Percentiles rank a stretch among this genome's conserved stretches.
Conservation (phyloP, 2,329 filamentous ascomycete genomes). For the Hypomyces rosellus region DNA sequence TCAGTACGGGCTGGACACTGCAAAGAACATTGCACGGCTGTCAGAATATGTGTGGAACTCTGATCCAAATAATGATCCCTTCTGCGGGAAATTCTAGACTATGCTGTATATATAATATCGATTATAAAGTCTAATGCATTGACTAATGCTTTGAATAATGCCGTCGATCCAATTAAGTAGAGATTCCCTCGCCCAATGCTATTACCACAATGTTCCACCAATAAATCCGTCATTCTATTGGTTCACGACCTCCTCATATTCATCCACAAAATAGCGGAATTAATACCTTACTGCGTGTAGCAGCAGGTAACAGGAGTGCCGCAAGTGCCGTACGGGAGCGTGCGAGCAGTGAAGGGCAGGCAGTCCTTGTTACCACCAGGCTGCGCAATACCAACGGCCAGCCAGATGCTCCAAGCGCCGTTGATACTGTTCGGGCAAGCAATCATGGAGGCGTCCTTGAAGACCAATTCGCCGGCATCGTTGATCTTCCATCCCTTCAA, state of each 20-base stretch:
- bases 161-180: too few relatives aligned
- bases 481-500: conserved; percentile 41
- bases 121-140: too few relatives aligned
- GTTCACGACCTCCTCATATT: too few relatives aligned
- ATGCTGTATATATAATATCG: too few relatives aligned
- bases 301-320: too few relatives aligned
- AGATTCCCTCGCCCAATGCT: too few relatives aligned
- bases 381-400: conserved; percentile 22
- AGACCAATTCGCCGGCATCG: conserved; percentile 36
- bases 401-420: conserved; percentile 37
- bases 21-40: conserved; percentile 39
- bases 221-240: too few relatives aligned
- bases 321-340: conserved; percentile 11
- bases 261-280: too few relatives aligned
- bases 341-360: conserved; percentile 28
- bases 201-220: too few relatives aligned
- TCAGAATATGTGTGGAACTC: conserved; percentile 54
- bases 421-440: conserved; percentile 46
- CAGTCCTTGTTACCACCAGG: conserved; percentile 34
- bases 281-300: too few relatives aligned
- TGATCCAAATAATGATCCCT: conserved; percentile 48
- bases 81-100: conserved; percentile 19
- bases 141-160: too few relatives aligned
- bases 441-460: conserved; percentile 38
- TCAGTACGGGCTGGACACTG: conserved; percentile 45